Evolutionary conservation across 2,329 filamentous ascomycete genomes (phyloP).

Genomic region (Fusarium chuoi): DNA sequence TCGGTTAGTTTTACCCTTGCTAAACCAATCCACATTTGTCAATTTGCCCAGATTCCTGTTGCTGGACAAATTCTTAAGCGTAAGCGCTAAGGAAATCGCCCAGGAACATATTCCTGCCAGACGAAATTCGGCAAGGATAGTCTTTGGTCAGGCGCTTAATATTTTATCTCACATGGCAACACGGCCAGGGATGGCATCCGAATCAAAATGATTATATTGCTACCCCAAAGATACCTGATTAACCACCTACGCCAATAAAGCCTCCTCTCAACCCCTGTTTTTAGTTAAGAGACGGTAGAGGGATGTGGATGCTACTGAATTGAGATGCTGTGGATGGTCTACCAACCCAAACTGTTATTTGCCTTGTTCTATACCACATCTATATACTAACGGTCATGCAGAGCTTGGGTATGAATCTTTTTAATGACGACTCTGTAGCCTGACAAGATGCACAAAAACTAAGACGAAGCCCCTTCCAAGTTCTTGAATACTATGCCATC

Average conservation of each 20-base stretch:
- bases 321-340: no score
- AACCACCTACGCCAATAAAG: background rate
- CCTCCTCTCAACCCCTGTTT: background rate
- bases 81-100: slow-evolving; percentile 4
- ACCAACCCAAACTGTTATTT: background rate
- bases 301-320: background rate
- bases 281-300: background rate
- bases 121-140: background rate
- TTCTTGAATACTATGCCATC: no score
- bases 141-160: background rate
- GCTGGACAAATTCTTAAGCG: background rate
- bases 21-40: background rate
- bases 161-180: background rate
- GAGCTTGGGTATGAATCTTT: no score
- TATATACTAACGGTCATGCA: no score
- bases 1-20: background rate
- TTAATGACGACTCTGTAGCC: background rate
- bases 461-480: background rate
- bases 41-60: background rate
- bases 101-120: background rate
- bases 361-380: background rate
- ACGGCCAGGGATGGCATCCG: background rate
- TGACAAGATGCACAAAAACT: background rate
- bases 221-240: background rate
- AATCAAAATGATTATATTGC: background rate